Evolutionary conservation across 129 eudicot species (phyloP), one percentile per base, ranked within the genome.

Genomic region (Heracleum sosnowskyi): DNA sequence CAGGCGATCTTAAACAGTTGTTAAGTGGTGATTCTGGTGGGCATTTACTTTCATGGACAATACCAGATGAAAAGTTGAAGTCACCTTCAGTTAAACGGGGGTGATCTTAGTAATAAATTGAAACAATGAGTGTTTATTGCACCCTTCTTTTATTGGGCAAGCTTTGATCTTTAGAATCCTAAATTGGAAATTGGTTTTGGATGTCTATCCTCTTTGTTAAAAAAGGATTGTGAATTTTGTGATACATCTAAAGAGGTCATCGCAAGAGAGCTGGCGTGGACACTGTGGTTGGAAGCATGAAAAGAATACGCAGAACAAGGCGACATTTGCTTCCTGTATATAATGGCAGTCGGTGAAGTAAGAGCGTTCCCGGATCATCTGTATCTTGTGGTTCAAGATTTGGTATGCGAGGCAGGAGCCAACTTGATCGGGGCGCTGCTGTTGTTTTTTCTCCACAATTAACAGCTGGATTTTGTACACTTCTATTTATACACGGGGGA

Each of bases 1-100:
- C 99, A 33, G 79, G 83, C 55, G 97, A 95, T 80, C 77, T 88
- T 64, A 95, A 92, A 82, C 95, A 92, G 73, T 80, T 95, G 80
- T 78, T 92, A 83, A 95, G 92, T 87, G 99, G 97, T 77, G 99
- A 95, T 83, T 87, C 92, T n/a, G 88, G 82, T 40, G 99, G 99
- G 46, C 90, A 87, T 85, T 80, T 95, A 88, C 41, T 95, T 76
- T 90, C 99, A 42, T 95, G 99, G 99, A 88, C 94, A 5, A 80
- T 92, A 80, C 90, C 89, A 5, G 99, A 89, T 41, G 97, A 92
- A 60, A 79, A 78, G 72, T 85, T 90, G 80, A 86, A 88, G 75
- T 79, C 81, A 69, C 83, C 89, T 81, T 84, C 89, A 28, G 66
- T 89, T 44, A 91, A 86, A 69, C 74, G 87, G 85, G 96, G 93